A percentile compares a stretch with the other conserved stretches of the same genome.
phyloP scores from a whole-genome alignment of 176 grass and related monocot species.

The Carex kokanica region DNA sequence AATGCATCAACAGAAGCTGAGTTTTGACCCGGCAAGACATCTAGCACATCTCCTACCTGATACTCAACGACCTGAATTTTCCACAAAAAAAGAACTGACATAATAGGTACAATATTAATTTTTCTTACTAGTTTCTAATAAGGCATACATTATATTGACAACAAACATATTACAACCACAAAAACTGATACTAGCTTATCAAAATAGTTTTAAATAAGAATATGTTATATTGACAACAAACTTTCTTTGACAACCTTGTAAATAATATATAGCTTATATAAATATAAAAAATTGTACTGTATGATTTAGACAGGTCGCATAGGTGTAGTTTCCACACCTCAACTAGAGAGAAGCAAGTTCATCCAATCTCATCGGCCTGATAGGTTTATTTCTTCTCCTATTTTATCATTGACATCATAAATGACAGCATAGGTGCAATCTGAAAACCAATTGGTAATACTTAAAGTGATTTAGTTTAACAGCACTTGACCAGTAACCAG shows the following conservation, averaged over 20 bases:
- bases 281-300: neutral
- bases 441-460: neutral
- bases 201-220: neutral
- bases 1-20: slow-evolving; percentile 65
- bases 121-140: neutral
- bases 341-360: neutral
- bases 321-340: neutral
- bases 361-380: neutral
- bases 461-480: neutral
- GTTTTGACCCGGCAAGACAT: slow-evolving; percentile 79
- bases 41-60: slow-evolving; percentile 66
- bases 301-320: neutral
- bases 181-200: neutral
- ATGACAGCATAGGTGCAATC: neutral
- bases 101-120: neutral
- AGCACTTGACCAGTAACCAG: neutral
- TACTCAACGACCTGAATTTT: slow-evolving; percentile 59
- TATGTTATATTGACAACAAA: neutral
- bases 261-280: neutral
- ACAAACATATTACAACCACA: neutral
- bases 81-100: neutral
- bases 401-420: slow-evolving; percentile 6
- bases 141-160: neutral
- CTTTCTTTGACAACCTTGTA: neutral
- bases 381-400: neutral